These are phyloP conservation scores for Kodamaea kaohsiungensis DNA, from an alignment of 805 yeast species.

Conservation along the genomic window DNA sequence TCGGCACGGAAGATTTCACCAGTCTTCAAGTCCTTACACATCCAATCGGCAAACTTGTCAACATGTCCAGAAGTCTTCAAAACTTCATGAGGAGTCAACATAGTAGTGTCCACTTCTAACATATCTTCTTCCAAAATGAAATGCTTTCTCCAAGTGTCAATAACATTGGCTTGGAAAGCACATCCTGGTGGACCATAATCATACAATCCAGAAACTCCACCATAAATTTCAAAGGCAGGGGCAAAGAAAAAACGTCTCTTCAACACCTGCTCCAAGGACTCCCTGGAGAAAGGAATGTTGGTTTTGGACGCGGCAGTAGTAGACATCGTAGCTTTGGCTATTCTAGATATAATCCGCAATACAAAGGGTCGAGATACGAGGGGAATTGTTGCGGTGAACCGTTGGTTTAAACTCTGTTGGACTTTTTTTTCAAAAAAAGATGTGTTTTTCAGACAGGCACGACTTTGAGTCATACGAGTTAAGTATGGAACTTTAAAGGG, in stretches of 20 bases:
- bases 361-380: neutral
- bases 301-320: slow-evolving; percentile 20
- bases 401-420: neutral
- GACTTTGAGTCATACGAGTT: neutral
- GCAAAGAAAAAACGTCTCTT: slow-evolving; percentile 97
- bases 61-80: slow-evolving; percentile 99
- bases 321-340: slow-evolving; percentile 23
- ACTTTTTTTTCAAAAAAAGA: neutral
- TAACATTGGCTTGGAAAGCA: slow-evolving; percentile 92
- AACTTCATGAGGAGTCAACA: slow-evolving; percentile 97
- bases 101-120: slow-evolving; percentile 97
- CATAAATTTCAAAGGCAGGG: slow-evolving; percentile 96
- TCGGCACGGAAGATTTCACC: slow-evolving; percentile 99
- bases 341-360: neutral
- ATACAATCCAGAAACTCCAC: slow-evolving; percentile 97
- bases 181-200: slow-evolving; percentile 99
- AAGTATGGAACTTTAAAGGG: neutral
- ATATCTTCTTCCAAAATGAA: slow-evolving; percentile 96
- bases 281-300: slow-evolving; percentile 67
- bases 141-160: slow-evolving; percentile 97
- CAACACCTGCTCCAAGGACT: slow-evolving; percentile 82
- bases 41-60: slow-evolving; percentile 98
- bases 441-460: neutral
- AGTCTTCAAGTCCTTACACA: slow-evolving; percentile 93
- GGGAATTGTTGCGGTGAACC: neutral